A percentile compares a stretch with the other conserved stretches of the same genome.
Conservation (phyloP, 148 eudicot genomes). For the Limonium bicolor region DNA sequence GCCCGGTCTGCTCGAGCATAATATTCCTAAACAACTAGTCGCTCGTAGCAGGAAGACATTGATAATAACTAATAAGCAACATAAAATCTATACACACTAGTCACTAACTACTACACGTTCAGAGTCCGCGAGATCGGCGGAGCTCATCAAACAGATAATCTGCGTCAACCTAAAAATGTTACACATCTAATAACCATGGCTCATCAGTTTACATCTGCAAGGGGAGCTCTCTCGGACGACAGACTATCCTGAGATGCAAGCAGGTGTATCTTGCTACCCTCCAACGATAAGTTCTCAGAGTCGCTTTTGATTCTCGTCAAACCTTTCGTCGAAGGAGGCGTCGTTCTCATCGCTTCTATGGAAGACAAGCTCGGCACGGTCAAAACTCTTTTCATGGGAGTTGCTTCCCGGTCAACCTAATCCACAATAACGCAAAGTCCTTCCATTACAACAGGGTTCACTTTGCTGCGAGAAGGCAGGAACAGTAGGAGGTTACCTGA, state of each 20-base stretch:
- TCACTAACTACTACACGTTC: no score
- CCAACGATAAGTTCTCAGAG: constrained; percentile 16
- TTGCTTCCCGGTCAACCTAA: constrained; percentile 38
- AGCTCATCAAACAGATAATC: no score
- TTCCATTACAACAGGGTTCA: no score
- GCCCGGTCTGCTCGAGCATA: no score
- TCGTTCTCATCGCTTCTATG: constrained; percentile 63
- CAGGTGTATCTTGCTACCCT: constrained; percentile 17
- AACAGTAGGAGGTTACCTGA: constrained; percentile 24
- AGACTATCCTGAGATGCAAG: constrained; percentile 7
- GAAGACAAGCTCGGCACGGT: constrained; percentile 49
- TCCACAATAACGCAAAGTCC: constrained; percentile 1
- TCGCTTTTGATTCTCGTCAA: constrained; percentile 4
- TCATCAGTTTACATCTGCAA: constrained; percentile 43
- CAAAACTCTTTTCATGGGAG: constrained; percentile 22
- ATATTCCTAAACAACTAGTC: no score
- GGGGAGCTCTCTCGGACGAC: constrained; percentile 45
- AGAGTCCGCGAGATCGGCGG: no score
- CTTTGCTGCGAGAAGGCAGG: neutral
- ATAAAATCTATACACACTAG: no score
- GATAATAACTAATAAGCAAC: no score
- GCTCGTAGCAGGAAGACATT: no score
- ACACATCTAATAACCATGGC: no score
- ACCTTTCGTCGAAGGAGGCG: constrained; percentile 18
- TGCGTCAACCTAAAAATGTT: no score